These are phyloP conservation scores for Colletotrichum scovillei DNA, from an alignment of 2,329 filamentous ascomycete species.

Conservation along the genomic window DNA sequence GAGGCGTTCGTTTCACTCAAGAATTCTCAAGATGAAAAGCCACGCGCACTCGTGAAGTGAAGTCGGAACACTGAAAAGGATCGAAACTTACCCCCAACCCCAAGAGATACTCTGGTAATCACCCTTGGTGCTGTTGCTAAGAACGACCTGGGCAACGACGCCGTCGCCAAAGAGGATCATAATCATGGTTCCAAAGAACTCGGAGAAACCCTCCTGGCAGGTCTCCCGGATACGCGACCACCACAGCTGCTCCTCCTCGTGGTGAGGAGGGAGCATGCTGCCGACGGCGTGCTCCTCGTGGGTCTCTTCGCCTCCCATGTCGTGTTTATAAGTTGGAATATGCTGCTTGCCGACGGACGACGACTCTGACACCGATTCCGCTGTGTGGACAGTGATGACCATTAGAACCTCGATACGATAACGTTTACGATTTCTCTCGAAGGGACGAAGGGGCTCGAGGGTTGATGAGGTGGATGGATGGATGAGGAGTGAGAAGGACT, in stretches of 20 bases:
- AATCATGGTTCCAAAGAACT: constrained; percentile 77
- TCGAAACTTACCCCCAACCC: constrained; percentile 58
- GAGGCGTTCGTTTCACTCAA: background rate
- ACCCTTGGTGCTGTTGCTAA: constrained; percentile 62
- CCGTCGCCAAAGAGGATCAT: constrained; percentile 77
- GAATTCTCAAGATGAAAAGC: constrained; percentile 17
- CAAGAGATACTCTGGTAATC: constrained; percentile 61
- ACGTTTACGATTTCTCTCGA: constrained; percentile 6
- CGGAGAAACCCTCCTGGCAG: constrained; percentile 70
- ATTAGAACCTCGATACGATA: constrained; percentile 39
- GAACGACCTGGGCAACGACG: constrained; percentile 75
- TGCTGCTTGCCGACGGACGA: constrained; percentile 47
- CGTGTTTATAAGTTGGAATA: constrained; percentile 43
- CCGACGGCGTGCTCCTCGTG: constrained; percentile 36
- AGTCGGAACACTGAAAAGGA: background rate
- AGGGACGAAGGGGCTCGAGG: constrained; percentile 15
- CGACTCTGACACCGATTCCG: constrained; percentile 47
- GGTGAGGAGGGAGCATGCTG: constrained; percentile 31
- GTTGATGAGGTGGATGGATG: background rate
- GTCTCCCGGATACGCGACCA: constrained; percentile 66
- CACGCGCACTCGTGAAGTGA: background rate
- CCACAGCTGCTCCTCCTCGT: constrained; percentile 40
- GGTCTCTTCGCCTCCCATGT: constrained; percentile 44
- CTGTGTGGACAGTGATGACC: constrained; percentile 40
- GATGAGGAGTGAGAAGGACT: background rate